A percentile compares a stretch with the other conserved stretches of the same genome.
Conservation (phyloP, 805 yeast species). For the Wickerhamomyces silvicola region DNA sequence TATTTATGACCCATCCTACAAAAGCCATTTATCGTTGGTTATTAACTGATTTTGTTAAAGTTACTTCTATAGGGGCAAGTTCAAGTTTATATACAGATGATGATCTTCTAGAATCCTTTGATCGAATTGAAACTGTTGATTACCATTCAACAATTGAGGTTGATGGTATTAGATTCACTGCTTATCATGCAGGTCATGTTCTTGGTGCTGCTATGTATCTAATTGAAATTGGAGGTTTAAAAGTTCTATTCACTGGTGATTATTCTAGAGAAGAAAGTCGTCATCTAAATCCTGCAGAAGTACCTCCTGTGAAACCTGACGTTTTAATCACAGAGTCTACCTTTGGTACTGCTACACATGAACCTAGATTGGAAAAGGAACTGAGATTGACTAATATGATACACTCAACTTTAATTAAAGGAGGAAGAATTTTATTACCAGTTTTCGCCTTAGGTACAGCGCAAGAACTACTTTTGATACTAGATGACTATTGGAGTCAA, state of each 20-base stretch:
- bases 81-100: slow-evolving; percentile 73
- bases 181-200: slow-evolving; percentile 99
- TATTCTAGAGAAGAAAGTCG: slow-evolving; percentile 94
- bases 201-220: slow-evolving; percentile 98
- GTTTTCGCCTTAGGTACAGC: slow-evolving; percentile 97
- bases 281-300: slow-evolving; percentile 91
- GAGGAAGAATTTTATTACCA: slow-evolving; percentile 89
- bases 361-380: slow-evolving; percentile 84
- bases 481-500: slow-evolving; percentile 91
- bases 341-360: slow-evolving; percentile 96
- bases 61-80: slow-evolving; percentile 53
- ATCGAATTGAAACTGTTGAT: slow-evolving; percentile 87
- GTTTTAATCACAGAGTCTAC: slow-evolving; percentile 91
- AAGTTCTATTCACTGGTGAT: slow-evolving; percentile 90
- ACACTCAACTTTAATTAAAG: slow-evolving; percentile 76
- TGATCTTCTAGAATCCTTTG: slow-evolving; percentile 82
- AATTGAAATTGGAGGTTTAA: slow-evolving; percentile 88
- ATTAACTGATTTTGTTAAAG: slow-evolving; percentile 87
- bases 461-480: slow-evolving; percentile 81
- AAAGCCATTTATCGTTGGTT: slow-evolving; percentile 97
- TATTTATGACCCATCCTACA: slow-evolving; percentile 98
- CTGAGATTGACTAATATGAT: slow-evolving; percentile 71
- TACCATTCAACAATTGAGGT: slow-evolving; percentile 93
- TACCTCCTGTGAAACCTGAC: slow-evolving; percentile 84
- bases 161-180: slow-evolving; percentile 92